These are phyloP conservation scores for Ascochyta pisi DNA, from an alignment of 2,329 filamentous ascomycete genomes.

Conservation along the genomic window DNA sequence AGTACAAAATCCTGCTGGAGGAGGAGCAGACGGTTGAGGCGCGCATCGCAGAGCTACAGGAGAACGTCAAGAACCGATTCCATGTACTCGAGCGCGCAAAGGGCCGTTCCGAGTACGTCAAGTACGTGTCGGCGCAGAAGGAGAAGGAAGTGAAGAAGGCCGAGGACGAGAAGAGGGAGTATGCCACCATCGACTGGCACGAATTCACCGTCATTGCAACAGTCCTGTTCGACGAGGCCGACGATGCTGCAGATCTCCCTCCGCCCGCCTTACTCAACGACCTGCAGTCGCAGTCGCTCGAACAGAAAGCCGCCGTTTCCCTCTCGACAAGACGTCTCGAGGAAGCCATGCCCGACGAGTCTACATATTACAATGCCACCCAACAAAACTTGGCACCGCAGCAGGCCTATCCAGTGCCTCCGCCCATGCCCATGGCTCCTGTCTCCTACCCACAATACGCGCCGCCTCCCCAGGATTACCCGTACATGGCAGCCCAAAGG, in stretches of 20 bases:
- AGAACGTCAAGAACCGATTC: constrained; percentile 80
- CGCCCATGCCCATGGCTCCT: constrained; percentile 35
- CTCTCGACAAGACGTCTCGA: constrained; percentile 87
- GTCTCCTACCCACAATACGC: constrained; percentile 34
- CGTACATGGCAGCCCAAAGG: constrained; percentile 38
- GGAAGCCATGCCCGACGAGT: constrained; percentile 87
- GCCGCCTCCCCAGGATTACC: constrained; percentile 38
- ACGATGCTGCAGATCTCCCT: constrained; percentile 85
- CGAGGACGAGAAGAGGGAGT: constrained; percentile 76
- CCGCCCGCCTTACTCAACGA: constrained; percentile 89
- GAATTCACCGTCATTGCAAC: constrained; percentile 97
- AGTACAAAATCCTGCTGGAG: constrained; percentile 83
- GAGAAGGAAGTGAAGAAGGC: constrained; percentile 87
- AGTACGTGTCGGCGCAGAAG: constrained; percentile 83
- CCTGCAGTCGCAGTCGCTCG: constrained; percentile 89
- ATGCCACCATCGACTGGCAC: constrained; percentile 95
- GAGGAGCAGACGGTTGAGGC: constrained; percentile 75
- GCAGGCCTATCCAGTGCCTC: constrained; percentile 38
- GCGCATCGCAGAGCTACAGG: constrained; percentile 74
- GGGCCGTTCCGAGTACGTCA: constrained; percentile 85
- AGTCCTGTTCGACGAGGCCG: constrained; percentile 86
- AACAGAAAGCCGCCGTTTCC: constrained; percentile 92
- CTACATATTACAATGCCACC: constrained; percentile 50
- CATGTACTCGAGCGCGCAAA: constrained; percentile 80
- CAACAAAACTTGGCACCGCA: constrained; percentile 41